Base-by-base conservation (phyloP, 495 filamentous ascomycete genomes). In the Clohesyomyces aquaticus region DNA sequence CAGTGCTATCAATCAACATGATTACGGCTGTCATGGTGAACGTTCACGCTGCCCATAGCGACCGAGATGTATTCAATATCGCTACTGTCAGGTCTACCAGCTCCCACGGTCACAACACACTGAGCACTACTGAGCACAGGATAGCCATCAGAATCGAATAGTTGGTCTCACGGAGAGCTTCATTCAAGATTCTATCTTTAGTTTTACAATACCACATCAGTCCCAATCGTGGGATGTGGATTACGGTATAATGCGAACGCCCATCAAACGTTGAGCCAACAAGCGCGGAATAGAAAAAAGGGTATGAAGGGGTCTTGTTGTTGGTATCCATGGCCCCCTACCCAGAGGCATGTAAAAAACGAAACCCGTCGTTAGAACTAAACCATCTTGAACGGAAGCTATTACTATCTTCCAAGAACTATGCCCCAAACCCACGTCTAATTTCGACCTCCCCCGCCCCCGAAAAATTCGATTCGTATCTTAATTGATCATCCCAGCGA, bases 181-280 rank as follows among this genome's bases (percentile, higher is more conserved):
- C 32, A 56, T 56, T 66, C 50, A 61, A 61, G 50, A 56, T 50
- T 66, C 57, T 61, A 61, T 61, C 57, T 66, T 63, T 59, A 65
- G 28, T 52, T 58, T 64, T 64, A 58, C 53, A 58, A 60, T 28
- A 59, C 26, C 10, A 59, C 55, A 60, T 38, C 48, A 46, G 23
- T n/a, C 3, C 49, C 23, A 19, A 22, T 27, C 41, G 18, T 12
- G 18, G 19, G 26, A 22, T 32, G 53, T 35, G 51, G 48, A 61
- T 55, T 62, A 62, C 59, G 65, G 65, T 67, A 67, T 67, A 67
- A 67, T 62, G 65, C 58, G 22, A 58, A 43, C 47, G 42, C 58
- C n/a, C n/a, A n/a, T n/a, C n/a, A n/a, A n/a, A n/a, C n/a, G n/a
- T n/a, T n/a, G n/a, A n/a, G n/a, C n/a, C 63, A 47, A n/a, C 21